phyloP scores from a whole-genome alignment of 257 asterid genomes.

The Scutellaria baicalensis region DNA sequence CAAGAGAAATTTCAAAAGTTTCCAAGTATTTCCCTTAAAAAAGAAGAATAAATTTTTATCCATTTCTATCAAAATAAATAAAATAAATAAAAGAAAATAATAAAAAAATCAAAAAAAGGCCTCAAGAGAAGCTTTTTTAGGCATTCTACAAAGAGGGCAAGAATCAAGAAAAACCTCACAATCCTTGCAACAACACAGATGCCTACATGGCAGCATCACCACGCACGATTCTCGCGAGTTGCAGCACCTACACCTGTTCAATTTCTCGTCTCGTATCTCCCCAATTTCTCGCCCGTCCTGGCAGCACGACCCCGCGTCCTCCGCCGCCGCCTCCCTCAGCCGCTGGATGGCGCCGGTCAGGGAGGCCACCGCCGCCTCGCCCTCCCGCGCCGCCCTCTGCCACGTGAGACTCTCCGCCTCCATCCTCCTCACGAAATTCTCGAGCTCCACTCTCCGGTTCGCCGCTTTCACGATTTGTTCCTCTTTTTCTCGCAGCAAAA shows the following conservation, averaged over 20 bases:
- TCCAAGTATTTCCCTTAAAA: neutral
- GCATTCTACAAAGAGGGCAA: constrained; percentile 64
- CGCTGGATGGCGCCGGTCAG: constrained; percentile 46
- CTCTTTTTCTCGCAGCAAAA: constrained; percentile 47
- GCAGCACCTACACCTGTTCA: constrained; percentile 43
- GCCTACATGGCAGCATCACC: constrained; percentile 68
- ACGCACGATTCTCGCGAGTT: constrained; percentile 32
- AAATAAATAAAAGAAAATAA: neutral
- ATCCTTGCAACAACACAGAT: constrained; percentile 49
- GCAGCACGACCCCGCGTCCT: constrained; percentile 66
- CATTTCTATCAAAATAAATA: neutral
- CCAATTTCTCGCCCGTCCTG: neutral
- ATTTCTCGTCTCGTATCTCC: neutral
- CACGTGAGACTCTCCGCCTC: constrained; percentile 55
- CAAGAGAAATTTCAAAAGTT: neutral
- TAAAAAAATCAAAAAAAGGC: constrained; percentile 26
- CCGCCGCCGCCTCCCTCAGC: constrained; percentile 34
- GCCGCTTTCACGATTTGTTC: constrained; percentile 47
- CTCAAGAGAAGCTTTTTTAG: constrained; percentile 48
- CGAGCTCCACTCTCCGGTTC: constrained; percentile 36
- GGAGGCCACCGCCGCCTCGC: constrained; percentile 43
- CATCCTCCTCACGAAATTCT: constrained; percentile 26
- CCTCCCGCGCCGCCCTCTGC: constrained; percentile 57
- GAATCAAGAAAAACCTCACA: constrained; percentile 55
- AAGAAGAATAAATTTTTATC: neutral